Evolutionary conservation across 148 eudicot species (phyloP).

Genomic region (Rhododendron simsii): DNA sequence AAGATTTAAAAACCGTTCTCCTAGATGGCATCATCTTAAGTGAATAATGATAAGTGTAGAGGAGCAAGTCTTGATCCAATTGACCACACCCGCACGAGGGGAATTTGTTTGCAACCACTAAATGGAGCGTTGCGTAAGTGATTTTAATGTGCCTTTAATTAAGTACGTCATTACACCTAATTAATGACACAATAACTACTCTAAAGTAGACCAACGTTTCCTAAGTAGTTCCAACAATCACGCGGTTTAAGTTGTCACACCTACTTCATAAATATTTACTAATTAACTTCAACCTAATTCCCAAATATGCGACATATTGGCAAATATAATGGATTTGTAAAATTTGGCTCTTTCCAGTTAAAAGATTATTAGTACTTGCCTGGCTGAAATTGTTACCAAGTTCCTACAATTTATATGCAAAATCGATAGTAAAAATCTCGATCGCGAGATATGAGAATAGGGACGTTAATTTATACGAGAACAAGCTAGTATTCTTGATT

Average conservation of each 20-base stretch:
- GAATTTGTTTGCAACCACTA: neutral
- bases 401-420: neutral
- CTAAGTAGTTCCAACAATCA: neutral
- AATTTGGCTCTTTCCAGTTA: neutral
- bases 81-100: no score
- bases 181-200: neutral
- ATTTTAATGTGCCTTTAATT: neutral
- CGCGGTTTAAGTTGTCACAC: neutral
- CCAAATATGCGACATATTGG: neutral
- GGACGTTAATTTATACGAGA: neutral
- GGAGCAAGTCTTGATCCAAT: neutral
- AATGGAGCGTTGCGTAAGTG: neutral
- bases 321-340: neutral
- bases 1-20: no score
- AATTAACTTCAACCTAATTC: neutral
- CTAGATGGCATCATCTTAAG: no score
- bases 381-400: neutral
- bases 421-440: neutral
- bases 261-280: neutral
- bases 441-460: neutral
- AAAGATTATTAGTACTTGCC: neutral
- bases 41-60: neutral
- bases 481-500: neutral
- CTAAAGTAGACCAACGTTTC: neutral
- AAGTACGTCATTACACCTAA: neutral